Evolutionary conservation across 805 yeast genomes (phyloP).

Genomic region (Candida nemodendra): DNA sequence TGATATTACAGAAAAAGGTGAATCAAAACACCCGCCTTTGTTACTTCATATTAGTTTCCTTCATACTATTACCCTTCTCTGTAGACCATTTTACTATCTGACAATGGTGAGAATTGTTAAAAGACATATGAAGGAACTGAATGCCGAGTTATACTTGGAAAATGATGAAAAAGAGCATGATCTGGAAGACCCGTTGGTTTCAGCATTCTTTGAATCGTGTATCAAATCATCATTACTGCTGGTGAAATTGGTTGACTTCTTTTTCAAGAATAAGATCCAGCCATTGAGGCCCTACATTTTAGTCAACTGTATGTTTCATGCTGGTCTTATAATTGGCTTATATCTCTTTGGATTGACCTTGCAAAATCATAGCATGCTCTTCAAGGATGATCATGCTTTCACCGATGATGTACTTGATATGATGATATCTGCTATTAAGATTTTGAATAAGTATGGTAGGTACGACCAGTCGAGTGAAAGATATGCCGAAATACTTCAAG

Average conservation of each 20-base stretch:
- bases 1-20: slow-evolving; percentile 10
- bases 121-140: slow-evolving; percentile 12
- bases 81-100: slow-evolving; percentile 43
- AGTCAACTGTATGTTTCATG: slow-evolving; percentile 34
- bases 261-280: slow-evolving; percentile 29
- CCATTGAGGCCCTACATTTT: slow-evolving; percentile 37
- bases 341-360: slow-evolving; percentile 24
- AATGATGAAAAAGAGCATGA: slow-evolving; percentile 1
- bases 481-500: slow-evolving; percentile 17
- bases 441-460: slow-evolving; percentile 12
- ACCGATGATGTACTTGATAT: slow-evolving; percentile 13
- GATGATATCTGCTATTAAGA: slow-evolving; percentile 15
- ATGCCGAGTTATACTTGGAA: neutral
- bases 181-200: slow-evolving; percentile 15
- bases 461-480: slow-evolving; percentile 14
- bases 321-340: slow-evolving; percentile 37
- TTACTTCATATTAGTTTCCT: slow-evolving; percentile 37
- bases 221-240: slow-evolving; percentile 36
- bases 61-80: slow-evolving; percentile 37
- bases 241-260: slow-evolving; percentile 34
- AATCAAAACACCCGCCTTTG: slow-evolving; percentile 26
- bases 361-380: slow-evolving; percentile 8
- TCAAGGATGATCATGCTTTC: slow-evolving; percentile 12
- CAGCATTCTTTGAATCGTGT: slow-evolving; percentile 36
- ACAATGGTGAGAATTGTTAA: slow-evolving; percentile 20